These are phyloP conservation scores for Glycine latifolia DNA, from an alignment of 306 rosid species.

Conservation along the genomic window DNA sequence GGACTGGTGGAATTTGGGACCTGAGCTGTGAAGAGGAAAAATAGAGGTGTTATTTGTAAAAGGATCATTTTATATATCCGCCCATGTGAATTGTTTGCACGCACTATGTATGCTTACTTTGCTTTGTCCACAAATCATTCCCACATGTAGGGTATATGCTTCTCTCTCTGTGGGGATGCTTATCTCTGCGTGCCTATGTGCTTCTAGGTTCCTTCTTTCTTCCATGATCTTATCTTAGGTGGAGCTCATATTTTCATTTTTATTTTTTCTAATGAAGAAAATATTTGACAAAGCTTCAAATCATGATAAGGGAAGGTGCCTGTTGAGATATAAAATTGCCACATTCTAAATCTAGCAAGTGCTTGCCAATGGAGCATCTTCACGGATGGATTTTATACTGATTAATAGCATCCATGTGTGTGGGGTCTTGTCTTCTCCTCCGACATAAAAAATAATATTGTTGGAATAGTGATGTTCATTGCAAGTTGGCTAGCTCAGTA, in stretches of 20 bases:
- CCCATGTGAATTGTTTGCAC: conserved; percentile 76
- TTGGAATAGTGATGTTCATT: not conserved
- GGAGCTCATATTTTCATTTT: conserved; percentile 25
- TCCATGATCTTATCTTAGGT: conserved; percentile 47
- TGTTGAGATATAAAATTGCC: not conserved
- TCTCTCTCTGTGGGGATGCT: conserved; percentile 40
- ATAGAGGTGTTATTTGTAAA: conserved; percentile 10
- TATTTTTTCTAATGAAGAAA: conserved; percentile 24
- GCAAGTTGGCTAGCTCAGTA: not conserved
- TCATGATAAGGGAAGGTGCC: too few relatives aligned
- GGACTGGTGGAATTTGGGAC: conserved; percentile 14
- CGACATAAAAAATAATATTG: not conserved
- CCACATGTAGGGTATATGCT: conserved; percentile 81
- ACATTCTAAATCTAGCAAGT: conserved; percentile 46
- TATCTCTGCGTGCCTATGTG: not conserved
- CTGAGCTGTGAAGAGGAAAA: conserved; percentile 42
- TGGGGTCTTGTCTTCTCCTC: conserved; percentile 42
- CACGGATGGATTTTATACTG: conserved; percentile 17
- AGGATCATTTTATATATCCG: conserved; percentile 52
- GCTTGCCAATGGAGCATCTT: conserved; percentile 54
- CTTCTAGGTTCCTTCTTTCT: conserved; percentile 61
- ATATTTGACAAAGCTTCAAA: conserved; percentile 54
- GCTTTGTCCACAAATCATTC: conserved; percentile 72
- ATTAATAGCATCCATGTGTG: conserved; percentile 40
- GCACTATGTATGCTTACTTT: conserved; percentile 56